Evolutionary conservation across 2,329 filamentous ascomycete genomes (phyloP).

Genomic region (Exutisphaerella laricina): DNA sequence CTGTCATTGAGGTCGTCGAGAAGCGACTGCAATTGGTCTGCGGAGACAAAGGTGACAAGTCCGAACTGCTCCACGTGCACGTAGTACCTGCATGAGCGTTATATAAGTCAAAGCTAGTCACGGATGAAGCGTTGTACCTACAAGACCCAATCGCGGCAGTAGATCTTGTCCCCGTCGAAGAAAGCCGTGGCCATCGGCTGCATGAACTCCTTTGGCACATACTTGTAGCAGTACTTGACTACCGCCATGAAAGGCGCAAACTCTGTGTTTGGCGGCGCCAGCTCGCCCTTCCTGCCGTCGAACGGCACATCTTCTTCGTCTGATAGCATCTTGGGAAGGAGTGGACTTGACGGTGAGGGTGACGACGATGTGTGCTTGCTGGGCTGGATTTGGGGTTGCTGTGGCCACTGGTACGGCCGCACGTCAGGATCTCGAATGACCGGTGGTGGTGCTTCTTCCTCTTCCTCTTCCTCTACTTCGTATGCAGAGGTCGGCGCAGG

Average conservation of each 20-base stretch:
- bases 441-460: conserved; percentile 6
- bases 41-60: conserved; percentile 63
- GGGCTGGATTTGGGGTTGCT: not conserved
- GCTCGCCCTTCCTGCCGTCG: conserved; percentile 30
- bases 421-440: not conserved
- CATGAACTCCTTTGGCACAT: conserved; percentile 45
- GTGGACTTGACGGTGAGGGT: too few relatives aligned
- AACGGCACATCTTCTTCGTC: conserved; percentile 14
- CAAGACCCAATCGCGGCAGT: conserved; percentile 67
- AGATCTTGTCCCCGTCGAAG: conserved; percentile 56
- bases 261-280: conserved; percentile 28
- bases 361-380: too few relatives aligned
- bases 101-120: not conserved
- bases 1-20: conserved; percentile 58
- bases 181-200: conserved; percentile 49
- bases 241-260: conserved; percentile 46
- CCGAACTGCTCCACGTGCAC: conserved; percentile 31
- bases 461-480: conserved; percentile 5
- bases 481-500: not conserved
- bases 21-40: conserved; percentile 59
- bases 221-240: conserved; percentile 54
- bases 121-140: conserved; percentile 44
- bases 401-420: not conserved
- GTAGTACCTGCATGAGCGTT: conserved; percentile 25
- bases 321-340: too few relatives aligned